Evolutionary conservation across 2,329 filamentous ascomycete genomes (phyloP).

Genomic region (Penicillium sclerotiorum): DNA sequence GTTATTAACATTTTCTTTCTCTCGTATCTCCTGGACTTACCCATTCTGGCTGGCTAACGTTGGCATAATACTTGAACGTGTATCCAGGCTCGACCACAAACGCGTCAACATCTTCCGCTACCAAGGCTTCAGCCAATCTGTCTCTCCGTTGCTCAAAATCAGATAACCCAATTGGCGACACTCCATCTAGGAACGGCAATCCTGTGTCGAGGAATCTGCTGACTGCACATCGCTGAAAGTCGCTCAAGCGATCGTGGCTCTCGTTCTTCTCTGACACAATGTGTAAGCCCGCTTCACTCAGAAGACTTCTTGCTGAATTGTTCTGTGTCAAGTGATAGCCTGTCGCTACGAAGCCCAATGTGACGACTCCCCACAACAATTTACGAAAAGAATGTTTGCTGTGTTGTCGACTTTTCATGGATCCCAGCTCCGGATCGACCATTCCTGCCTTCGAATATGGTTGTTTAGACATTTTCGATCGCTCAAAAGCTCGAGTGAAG

Average conservation of each 20-base stretch:
- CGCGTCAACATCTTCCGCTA: conserved; percentile 55
- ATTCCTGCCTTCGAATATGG: too few species aligned
- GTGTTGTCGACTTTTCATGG: too few species aligned
- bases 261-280: not conserved
- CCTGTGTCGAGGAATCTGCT: conserved; percentile 46
- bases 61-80: conserved; percentile 66
- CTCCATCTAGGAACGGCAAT: conserved; percentile 30
- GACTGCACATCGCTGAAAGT: conserved; percentile 57
- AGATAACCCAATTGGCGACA: conserved; percentile 50
- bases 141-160: conserved; percentile 61
- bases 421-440: too few species aligned
- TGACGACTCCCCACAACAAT: too few species aligned
- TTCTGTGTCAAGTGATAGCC: too few species aligned
- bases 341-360: too few species aligned
- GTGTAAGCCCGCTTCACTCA: not conserved
- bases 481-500: too few species aligned
- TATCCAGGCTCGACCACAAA: conserved; percentile 67
- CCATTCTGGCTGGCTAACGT: conserved; percentile 64
- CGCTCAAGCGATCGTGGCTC: not conserved
- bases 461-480: too few species aligned
- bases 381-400: too few species aligned
- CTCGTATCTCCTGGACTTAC: too few species aligned
- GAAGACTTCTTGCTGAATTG: too few species aligned
- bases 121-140: conserved; percentile 59
- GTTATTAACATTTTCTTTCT: too few species aligned